These are phyloP conservation scores for Physcomitrium patens DNA, from an alignment of 225 moss, liverwort and hornwort species.

Conservation along the genomic window DNA sequence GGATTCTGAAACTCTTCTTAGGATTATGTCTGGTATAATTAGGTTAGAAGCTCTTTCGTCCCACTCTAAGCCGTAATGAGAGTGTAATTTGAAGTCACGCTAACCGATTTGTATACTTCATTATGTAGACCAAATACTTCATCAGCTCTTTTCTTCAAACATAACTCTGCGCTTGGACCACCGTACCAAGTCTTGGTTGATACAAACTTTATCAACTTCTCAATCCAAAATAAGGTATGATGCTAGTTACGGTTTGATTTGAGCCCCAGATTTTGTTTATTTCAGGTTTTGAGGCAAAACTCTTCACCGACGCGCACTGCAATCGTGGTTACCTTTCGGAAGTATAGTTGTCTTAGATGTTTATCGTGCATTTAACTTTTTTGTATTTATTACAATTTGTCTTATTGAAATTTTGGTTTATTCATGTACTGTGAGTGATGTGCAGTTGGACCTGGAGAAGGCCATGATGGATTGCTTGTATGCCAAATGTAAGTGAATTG, in stretches of 20 bases:
- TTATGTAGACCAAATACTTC: constrained; percentile 85
- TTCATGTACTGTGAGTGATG: constrained; percentile 10
- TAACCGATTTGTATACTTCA: neutral
- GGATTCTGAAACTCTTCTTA: neutral
- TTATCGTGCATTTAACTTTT: neutral
- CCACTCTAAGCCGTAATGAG: neutral
- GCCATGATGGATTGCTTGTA: constrained; percentile 99
- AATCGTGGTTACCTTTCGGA: neutral
- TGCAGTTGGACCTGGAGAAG: constrained; percentile 98
- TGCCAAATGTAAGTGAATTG: constrained; percentile 83
- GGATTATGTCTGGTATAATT: neutral
- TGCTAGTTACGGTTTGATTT: neutral
- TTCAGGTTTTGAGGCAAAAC: neutral
- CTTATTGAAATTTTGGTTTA: neutral
- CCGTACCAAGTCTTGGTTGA: constrained; percentile 96
- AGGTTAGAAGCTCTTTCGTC: too few species aligned
- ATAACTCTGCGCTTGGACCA: constrained; percentile 91
- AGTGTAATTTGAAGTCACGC: neutral
- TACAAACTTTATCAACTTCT: constrained; percentile 99
- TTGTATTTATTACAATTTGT: neutral
- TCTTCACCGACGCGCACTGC: neutral
- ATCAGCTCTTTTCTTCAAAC: constrained; percentile 89
- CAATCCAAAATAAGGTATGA: constrained; percentile 95
- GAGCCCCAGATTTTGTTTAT: neutral
- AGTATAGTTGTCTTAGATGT: neutral